Evolutionary conservation across 495 filamentous ascomycete species (phyloP).

Genomic region (Sabuloglossum arenarium): DNA sequence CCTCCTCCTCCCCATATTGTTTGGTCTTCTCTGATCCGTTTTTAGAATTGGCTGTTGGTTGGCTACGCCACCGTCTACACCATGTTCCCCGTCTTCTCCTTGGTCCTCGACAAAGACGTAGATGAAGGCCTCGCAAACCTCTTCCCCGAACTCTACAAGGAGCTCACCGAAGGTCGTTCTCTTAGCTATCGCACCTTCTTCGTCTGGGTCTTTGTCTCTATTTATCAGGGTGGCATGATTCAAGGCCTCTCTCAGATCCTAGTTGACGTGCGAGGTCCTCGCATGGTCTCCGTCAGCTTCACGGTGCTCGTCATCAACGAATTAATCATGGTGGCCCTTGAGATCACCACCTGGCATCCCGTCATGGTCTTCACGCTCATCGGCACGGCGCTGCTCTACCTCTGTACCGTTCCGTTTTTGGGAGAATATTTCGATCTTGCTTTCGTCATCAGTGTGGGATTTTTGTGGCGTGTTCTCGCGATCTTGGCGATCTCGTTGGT

Average conservation of each 20-base stretch:
- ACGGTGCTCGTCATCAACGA: conserved; percentile 89
- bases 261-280: conserved; percentile 41
- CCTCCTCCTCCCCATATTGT: neutral
- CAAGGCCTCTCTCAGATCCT: conserved; percentile 82
- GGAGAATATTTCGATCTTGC: conserved; percentile 75
- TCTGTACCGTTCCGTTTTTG: conserved; percentile 70
- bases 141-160: conserved; percentile 95
- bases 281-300: conserved; percentile 80
- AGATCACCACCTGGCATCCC: conserved; percentile 93
- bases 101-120: conserved; percentile 92
- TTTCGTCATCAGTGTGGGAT: conserved; percentile 60
- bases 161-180: conserved; percentile 65
- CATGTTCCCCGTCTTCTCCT: conserved; percentile 77
- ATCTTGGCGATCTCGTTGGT: conserved; percentile 59
- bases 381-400: conserved; percentile 59
- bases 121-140: conserved; percentile 82
- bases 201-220: conserved; percentile 83
- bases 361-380: conserved; percentile 74
- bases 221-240: conserved; percentile 90
- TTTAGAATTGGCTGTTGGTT: conserved; percentile 79
- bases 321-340: conserved; percentile 86
- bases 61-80: conserved; percentile 96
- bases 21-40: neutral
- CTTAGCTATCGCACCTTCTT: conserved; percentile 89
- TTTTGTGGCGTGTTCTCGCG: conserved; percentile 70